Evolutionary conservation across 495 filamentous ascomycete species (phyloP).

Genomic region (Aspergillus incahuasiensis): DNA sequence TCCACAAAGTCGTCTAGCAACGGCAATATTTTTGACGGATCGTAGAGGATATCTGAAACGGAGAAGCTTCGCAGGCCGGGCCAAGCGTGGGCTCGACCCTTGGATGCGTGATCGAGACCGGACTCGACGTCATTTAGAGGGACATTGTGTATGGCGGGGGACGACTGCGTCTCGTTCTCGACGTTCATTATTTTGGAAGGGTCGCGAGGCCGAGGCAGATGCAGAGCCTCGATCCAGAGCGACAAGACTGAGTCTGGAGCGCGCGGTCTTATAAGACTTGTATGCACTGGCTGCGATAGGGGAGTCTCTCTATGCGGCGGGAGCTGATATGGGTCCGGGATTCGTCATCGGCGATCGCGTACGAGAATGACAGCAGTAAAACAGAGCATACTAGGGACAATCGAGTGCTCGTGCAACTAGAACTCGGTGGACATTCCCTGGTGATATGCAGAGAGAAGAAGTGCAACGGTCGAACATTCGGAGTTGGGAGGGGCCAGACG

Average conservation of each 20-base stretch:
- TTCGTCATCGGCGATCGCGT: conserved; percentile 10
- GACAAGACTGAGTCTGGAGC: neutral
- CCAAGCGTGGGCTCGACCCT: conserved; percentile 7
- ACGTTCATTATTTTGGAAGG: conserved; percentile 12
- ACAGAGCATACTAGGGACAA: neutral
- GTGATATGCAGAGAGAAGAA: neutral
- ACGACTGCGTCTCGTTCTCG: conserved; percentile 14
- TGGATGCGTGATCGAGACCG: conserved; percentile 8
- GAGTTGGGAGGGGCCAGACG: neutral
- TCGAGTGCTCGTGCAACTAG: neutral
- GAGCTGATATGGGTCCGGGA: conserved; percentile 1
- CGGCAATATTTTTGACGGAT: conserved; percentile 19
- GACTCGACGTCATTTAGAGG: conserved; percentile 34
- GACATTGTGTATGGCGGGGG: conserved; percentile 26
- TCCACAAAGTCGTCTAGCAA: conserved; percentile 20
- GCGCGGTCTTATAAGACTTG: neutral
- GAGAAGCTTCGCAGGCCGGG: conserved; percentile 14
- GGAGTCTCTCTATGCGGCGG: conserved; percentile 2
- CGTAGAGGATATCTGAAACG: conserved; percentile 28
- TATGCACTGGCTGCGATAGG: neutral
- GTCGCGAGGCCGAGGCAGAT: neutral
- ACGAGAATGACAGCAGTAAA: neutral
- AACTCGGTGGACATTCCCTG: neutral
- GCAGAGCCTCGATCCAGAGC: neutral
- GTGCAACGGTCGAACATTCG: neutral